A percentile compares a stretch with the other conserved stretches of the same genome.
Evolutionary conservation across 352 stramenopile genomes (phyloP).

Genomic region (Phytophthora melonis): DNA sequence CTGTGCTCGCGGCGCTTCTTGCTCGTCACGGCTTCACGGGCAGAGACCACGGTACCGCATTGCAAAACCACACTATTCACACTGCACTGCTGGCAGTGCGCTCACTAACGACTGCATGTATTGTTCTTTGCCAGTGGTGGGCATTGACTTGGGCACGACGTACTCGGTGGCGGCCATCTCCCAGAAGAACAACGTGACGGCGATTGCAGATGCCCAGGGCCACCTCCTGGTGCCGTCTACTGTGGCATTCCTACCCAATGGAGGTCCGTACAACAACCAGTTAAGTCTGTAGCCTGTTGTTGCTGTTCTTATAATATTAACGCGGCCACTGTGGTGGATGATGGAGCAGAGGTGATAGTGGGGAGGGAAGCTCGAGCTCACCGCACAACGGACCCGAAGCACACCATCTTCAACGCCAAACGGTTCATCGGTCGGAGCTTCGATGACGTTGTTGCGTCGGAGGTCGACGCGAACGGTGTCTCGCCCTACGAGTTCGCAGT

Average conservation of each 20-base stretch:
- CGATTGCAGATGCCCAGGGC: slow-evolving; percentile 61
- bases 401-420: slow-evolving; percentile 85
- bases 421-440: slow-evolving; percentile 72
- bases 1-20: slow-evolving; percentile 57
- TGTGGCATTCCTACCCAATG: slow-evolving; percentile 63
- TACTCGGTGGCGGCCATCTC: slow-evolving; percentile 82
- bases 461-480: slow-evolving; percentile 21
- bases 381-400: slow-evolving; percentile 57
- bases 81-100: background rate
- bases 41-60: slow-evolving; percentile 54
- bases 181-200: slow-evolving; percentile 68
- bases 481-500: slow-evolving; percentile 63
- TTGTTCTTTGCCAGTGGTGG: slow-evolving; percentile 45
- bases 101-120: slow-evolving; percentile 7
- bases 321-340: background rate
- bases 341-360: slow-evolving; percentile 48
- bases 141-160: slow-evolving; percentile 81
- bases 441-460: slow-evolving; percentile 31
- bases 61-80: too few relatives aligned
- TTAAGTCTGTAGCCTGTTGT: background rate
- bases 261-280: slow-evolving; percentile 37
- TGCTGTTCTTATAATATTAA: slow-evolving; percentile 1
- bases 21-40: slow-evolving; percentile 67
- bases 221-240: slow-evolving; percentile 71
- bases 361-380: slow-evolving; percentile 57